These are phyloP conservation scores for Suillus placidus DNA, from an alignment of 768 basidiomycete genomes.

Conservation along the genomic window DNA sequence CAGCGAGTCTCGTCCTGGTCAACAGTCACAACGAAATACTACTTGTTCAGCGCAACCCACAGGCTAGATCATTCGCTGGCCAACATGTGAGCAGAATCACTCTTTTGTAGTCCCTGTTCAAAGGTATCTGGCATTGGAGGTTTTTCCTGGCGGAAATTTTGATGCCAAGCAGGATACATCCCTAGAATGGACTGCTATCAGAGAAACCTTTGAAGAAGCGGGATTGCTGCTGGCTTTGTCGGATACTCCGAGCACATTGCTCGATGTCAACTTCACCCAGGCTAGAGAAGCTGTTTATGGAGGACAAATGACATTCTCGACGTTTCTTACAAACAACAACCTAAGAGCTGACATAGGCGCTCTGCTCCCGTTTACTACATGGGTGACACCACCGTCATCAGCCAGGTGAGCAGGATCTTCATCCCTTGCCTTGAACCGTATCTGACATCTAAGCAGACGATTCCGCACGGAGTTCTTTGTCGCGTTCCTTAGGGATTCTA, in stretches of 20 bases:
- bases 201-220: slow-evolving; percentile 79
- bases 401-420: slow-evolving; percentile 44
- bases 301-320: slow-evolving; percentile 49
- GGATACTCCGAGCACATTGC: slow-evolving; percentile 15
- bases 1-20: slow-evolving; percentile 68
- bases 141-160: slow-evolving; percentile 76
- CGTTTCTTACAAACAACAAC: slow-evolving; percentile 51
- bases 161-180: slow-evolving; percentile 63
- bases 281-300: slow-evolving; percentile 61
- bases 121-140: slow-evolving; percentile 41
- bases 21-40: slow-evolving; percentile 69
- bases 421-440: background rate
- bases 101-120: slow-evolving; percentile 3
- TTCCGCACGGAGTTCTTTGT: slow-evolving; percentile 76
- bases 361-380: slow-evolving; percentile 71
- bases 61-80: slow-evolving; percentile 64
- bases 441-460: slow-evolving; percentile 45
- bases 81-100: slow-evolving; percentile 53
- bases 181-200: slow-evolving; percentile 62
- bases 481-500: slow-evolving; percentile 52
- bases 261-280: slow-evolving; percentile 48
- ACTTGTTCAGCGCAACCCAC: slow-evolving; percentile 70
- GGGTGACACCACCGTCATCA: slow-evolving; percentile 65
- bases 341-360: slow-evolving; percentile 48
- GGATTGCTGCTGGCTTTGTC: slow-evolving; percentile 64